Percentiles rank a stretch among this genome's conserved stretches.
phyloP scores from a whole-genome alignment of 169 alveolate genomes.

The Eimeria sp. region DNA sequence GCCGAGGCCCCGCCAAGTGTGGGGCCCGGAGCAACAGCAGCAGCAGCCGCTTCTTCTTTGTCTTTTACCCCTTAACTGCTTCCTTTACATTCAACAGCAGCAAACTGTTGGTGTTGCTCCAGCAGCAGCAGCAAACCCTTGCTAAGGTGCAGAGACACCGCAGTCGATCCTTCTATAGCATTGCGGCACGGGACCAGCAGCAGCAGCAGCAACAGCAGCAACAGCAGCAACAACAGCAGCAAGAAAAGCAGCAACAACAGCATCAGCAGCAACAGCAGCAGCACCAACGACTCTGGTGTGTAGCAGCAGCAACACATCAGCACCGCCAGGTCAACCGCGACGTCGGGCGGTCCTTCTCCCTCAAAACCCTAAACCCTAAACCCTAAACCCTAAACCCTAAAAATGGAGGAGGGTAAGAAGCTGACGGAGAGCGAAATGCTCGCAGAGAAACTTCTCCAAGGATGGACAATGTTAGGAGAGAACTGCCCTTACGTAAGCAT shows the following conservation, averaged over 20 bases:
- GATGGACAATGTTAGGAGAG: slow-evolving; percentile 72
- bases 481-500: slow-evolving; percentile 59
- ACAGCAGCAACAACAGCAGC: slow-evolving; percentile 10
- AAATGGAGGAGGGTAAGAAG: background rate
- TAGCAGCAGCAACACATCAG: no score
- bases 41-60: background rate
- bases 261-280: background rate
- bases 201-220: slow-evolving; percentile 1
- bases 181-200: background rate
- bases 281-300: background rate
- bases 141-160: background rate
- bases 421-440: slow-evolving; percentile 45
- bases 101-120: background rate
- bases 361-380: background rate
- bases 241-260: background rate
- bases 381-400: slow-evolving; percentile 2
- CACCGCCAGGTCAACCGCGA: no score
- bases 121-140: background rate
- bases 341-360: background rate
- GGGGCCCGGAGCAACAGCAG: background rate
- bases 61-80: background rate
- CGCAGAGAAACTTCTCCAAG: slow-evolving; percentile 55
- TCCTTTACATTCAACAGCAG: background rate
- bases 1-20: background rate
- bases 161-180: background rate